Base-by-base conservation (phyloP, 208 protist genomes). In the Endotrypanum monterogeii region DNA sequence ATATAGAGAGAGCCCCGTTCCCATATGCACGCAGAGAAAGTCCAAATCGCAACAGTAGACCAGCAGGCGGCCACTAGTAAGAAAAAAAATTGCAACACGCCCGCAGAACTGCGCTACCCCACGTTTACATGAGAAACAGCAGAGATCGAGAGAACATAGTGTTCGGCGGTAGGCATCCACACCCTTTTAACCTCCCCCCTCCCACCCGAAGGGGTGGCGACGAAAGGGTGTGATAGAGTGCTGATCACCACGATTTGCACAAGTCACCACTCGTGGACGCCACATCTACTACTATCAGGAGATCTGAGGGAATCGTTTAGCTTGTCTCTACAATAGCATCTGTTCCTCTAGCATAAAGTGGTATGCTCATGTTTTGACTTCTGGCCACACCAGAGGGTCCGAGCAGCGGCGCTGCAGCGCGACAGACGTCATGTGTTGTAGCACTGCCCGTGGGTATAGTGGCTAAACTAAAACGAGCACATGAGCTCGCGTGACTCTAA, bases 341-440 rank as follows among this genome's bases (percentile, higher is more conserved):
- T 3, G 87, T n/a, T 8, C 67, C 76, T 25, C 16, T 12, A 18
- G 83, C 50, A 37, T 84, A 61, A 23, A 88, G 68, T 5, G 73
- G 63, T 32, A 70, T 55, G 20, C 52, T 25, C 16, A 44, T 28
- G 48, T 39, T 39, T 30, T 20, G 14, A 0, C 28, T 46, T 50
- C 51, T 25, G 8, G 50, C 60, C 55, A 72, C 28, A 16, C 70
- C 35, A 44, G 32, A 28, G 37, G 28, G 37, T 8, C n/a, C 25
- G 30, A 46, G 46, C 12, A 39, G 25, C 28, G 28, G 7, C 25
- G 30, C 50, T 57, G 25, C 25, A 14, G 66, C 44, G n/a, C 41
- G 14, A n/a, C 30, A 6, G 14, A 20, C 9, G 8, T 57, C 63
- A 35, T 54, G 20, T 11, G 30, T 32, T 0, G 32, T 2, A 23